These are phyloP conservation scores for Glebionis coronaria DNA, from an alignment of 129 eudicot species.

Conservation along the genomic window DNA sequence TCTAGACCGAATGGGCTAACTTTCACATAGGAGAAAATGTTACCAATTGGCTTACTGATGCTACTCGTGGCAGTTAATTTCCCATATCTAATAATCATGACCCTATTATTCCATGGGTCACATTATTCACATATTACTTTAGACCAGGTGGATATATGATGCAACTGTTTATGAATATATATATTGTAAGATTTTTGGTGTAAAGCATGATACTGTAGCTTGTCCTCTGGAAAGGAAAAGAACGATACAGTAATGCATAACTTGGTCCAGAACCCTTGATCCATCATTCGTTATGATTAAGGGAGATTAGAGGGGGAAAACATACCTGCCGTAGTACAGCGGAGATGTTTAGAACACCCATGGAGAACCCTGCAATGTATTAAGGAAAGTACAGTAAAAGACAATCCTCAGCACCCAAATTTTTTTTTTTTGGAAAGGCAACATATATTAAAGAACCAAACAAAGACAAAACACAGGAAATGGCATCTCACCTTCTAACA, in stretches of 20 bases:
- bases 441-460: too few species aligned
- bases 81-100: background rate
- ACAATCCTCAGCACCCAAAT: slow-evolving; percentile 3
- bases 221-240: too few species aligned
- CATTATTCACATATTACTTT: background rate
- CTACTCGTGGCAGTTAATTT: background rate
- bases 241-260: too few species aligned
- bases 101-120: background rate
- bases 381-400: slow-evolving; percentile 16
- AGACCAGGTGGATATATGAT: background rate
- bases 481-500: too few species aligned
- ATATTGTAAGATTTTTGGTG: slow-evolving; percentile 4
- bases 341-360: slow-evolving; percentile 94
- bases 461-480: too few species aligned
- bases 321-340: slow-evolving; percentile 89
- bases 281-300: too few species aligned
- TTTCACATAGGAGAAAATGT: background rate
- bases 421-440: too few species aligned
- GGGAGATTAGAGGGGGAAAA: background rate
- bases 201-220: background rate
- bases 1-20: background rate
- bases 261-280: background rate
- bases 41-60: background rate
- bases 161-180: background rate
- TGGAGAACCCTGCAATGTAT: slow-evolving; percentile 77